These are phyloP conservation scores for Pascua sp. DNA, from an alignment of 1,284 basidiomycete species.

Conservation along the genomic window DNA sequence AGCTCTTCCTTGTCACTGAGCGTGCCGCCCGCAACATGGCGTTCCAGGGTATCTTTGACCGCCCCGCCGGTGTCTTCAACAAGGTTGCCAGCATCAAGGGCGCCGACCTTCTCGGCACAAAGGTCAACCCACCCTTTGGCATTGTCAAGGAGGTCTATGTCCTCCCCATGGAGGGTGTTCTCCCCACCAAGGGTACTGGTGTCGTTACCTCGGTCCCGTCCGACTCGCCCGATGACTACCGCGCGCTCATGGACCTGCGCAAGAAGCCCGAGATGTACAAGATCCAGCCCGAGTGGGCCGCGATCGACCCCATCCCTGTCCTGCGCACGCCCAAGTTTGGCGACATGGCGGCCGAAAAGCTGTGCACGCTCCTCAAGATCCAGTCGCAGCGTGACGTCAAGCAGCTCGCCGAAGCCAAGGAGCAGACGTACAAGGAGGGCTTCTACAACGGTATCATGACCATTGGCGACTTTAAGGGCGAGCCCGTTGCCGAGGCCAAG, in stretches of 20 bases:
- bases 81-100: conserved; percentile 76
- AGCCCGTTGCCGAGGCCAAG: conserved; percentile 86
- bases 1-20: conserved; percentile 84
- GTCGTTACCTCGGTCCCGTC: conserved; percentile 98
- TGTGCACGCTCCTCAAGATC: conserved; percentile 89
- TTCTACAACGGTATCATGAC: conserved; percentile 92
- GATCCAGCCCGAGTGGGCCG: conserved; percentile 85
- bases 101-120: conserved; percentile 77
- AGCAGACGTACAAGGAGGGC: conserved; percentile 96
- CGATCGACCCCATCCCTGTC: conserved; percentile 82
- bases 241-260: conserved; percentile 83
- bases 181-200: conserved; percentile 95
- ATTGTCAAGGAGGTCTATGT: conserved; percentile 86
- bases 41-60: conserved; percentile 77
- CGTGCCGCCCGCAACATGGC: conserved; percentile 97
- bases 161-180: conserved; percentile 94
- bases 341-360: conserved; percentile 80
- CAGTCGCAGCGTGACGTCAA: conserved; percentile 92
- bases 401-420: conserved; percentile 93
- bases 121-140: conserved; percentile 82
- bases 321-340: conserved; percentile 86
- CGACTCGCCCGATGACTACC: conserved; percentile 96
- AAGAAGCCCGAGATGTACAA: conserved; percentile 98
- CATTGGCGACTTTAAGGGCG: conserved; percentile 82
- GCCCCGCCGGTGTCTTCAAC: conserved; percentile 65